A percentile compares a stretch with the other conserved stretches of the same genome.
Evolutionary conservation across 257 asterid species (phyloP).

Genomic region (Eustoma russellianum): DNA sequence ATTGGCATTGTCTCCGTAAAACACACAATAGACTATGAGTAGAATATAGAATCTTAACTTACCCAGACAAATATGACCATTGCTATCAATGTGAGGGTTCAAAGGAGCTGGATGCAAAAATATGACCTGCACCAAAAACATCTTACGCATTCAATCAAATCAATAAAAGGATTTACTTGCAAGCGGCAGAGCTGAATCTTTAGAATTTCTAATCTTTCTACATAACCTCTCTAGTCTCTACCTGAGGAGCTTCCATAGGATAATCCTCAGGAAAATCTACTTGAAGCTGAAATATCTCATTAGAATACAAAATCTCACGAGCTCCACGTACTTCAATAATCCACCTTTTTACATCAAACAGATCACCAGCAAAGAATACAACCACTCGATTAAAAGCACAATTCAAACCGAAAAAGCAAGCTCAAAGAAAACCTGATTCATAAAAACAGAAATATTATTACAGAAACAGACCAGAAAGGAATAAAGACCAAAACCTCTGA

Average conservation of each 20-base stretch:
- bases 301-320: too few species aligned
- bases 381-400: background rate
- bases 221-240: too few species aligned
- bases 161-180: slow-evolving; percentile 1
- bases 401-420: background rate
- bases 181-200: too few species aligned
- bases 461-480: background rate
- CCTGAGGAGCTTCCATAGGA: too few species aligned
- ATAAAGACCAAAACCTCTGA: slow-evolving; percentile 49
- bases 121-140: slow-evolving; percentile 20
- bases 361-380: too few species aligned
- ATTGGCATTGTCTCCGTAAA: too few species aligned
- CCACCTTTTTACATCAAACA: too few species aligned
- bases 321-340: too few species aligned
- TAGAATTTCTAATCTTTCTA: too few species aligned
- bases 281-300: too few species aligned
- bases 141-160: background rate
- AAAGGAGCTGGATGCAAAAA: slow-evolving; percentile 27
- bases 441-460: background rate
- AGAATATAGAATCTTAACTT: background rate
- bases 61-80: slow-evolving; percentile 32
- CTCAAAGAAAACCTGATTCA: background rate
- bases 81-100: slow-evolving; percentile 32
- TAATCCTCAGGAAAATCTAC: too few species aligned
- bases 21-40: too few species aligned